phyloP scores from a whole-genome alignment of 192 early-diverging fungal species.

The Gorgonomyces haynaldii region DNA sequence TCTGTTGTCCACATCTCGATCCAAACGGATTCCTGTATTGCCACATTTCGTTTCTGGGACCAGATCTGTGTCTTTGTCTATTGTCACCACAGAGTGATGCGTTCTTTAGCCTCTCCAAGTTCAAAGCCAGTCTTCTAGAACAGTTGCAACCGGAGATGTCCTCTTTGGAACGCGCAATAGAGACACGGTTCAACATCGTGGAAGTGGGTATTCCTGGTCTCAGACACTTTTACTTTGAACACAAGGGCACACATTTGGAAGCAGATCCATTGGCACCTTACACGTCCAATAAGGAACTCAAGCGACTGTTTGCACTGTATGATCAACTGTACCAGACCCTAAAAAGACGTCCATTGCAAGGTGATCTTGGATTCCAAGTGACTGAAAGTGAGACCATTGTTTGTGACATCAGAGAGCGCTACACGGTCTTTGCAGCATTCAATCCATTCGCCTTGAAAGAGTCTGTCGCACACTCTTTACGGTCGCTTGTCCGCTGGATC shows the following conservation, averaged over 20 bases:
- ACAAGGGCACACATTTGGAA: slow-evolving; percentile 49
- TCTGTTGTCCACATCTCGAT: slow-evolving; percentile 86
- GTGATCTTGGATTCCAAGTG: neutral
- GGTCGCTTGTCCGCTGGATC: slow-evolving; percentile 51
- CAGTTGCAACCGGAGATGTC: slow-evolving; percentile 13
- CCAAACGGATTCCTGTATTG: slow-evolving; percentile 75
- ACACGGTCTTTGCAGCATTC: slow-evolving; percentile 19
- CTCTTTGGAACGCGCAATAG: neutral
- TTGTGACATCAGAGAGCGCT: neutral
- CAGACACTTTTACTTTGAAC: slow-evolving; percentile 65
- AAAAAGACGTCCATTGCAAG: neutral
- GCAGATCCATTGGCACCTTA: slow-evolving; percentile 49
- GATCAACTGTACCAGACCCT: neutral
- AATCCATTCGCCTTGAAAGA: slow-evolving; percentile 23
- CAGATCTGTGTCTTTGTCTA: slow-evolving; percentile 59
- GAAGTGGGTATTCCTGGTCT: slow-evolving; percentile 53
- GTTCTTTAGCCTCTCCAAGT: slow-evolving; percentile 68
- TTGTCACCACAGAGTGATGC: slow-evolving; percentile 71
- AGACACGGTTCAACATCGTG: slow-evolving; percentile 6
- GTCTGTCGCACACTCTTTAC: slow-evolving; percentile 44
- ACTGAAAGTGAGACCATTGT: slow-evolving; percentile 1
- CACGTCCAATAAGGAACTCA: slow-evolving; percentile 27
- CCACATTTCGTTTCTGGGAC: slow-evolving; percentile 69
- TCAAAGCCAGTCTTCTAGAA: slow-evolving; percentile 52
- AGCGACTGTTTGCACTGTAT: slow-evolving; percentile 11